phyloP scores from a whole-genome alignment of 2,329 filamentous ascomycete genomes.

The Arthrobotrys iridis region DNA sequence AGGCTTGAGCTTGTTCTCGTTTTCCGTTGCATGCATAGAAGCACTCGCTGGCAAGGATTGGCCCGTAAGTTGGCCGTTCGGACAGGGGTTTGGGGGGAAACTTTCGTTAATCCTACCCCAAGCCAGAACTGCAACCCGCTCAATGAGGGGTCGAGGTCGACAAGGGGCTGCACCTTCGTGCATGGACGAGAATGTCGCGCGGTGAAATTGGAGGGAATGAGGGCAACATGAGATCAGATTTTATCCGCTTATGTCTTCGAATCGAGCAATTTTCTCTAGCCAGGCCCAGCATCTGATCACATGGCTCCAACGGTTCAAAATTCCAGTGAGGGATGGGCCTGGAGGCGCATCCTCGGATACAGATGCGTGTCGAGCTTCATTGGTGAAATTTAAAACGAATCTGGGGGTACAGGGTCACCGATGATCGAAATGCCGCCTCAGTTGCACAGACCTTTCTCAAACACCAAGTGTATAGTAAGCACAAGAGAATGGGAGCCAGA shows the following conservation, averaged over 20 bases:
- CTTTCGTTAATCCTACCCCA: constrained; percentile 43
- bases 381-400: constrained; percentile 50
- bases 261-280: constrained; percentile 37
- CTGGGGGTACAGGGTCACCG: constrained; percentile 23
- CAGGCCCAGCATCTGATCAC: constrained; percentile 28
- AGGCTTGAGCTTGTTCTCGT: constrained; percentile 44
- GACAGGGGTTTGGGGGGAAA: constrained; percentile 25
- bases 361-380: not conserved
- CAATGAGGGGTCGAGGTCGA: constrained; percentile 14
- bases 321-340: not conserved
- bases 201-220: constrained; percentile 48
- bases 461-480: constrained; percentile 10
- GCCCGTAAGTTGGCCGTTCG: constrained; percentile 43
- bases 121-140: constrained; percentile 22
- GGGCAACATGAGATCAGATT: constrained; percentile 46
- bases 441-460: constrained; percentile 49
- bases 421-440: constrained; percentile 31
- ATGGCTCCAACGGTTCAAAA: constrained; percentile 41
- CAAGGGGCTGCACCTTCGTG: constrained; percentile 20
- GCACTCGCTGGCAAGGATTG: constrained; percentile 47
- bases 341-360: constrained; percentile 21
- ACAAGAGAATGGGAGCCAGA: not conserved
- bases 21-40: constrained; percentile 51
- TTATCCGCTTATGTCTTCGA: constrained; percentile 47
- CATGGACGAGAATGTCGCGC: constrained; percentile 34